phyloP scores from a whole-genome alignment of 108 stramenopile genomes.

The Stephanodiscus minutulus region DNA sequence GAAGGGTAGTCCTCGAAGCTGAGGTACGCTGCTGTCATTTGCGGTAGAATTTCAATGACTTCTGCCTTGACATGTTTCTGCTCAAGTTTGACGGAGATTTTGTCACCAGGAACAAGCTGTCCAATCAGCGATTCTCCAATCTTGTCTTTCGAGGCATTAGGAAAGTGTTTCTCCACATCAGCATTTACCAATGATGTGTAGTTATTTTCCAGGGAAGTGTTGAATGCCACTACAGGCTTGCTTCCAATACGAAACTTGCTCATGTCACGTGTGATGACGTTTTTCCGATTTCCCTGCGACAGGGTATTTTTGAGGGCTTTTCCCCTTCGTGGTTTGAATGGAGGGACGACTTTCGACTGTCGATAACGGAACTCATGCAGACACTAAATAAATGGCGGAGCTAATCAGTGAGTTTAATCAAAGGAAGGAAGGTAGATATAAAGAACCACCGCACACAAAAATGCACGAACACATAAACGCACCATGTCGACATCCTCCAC shows the following conservation, averaged over 20 bases:
- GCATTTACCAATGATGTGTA: conserved; percentile 43
- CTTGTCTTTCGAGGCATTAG: conserved; percentile 34
- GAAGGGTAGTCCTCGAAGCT: conserved; percentile 64
- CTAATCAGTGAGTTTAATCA: background rate
- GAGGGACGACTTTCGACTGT: conserved; percentile 32
- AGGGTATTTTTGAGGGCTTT: conserved; percentile 49
- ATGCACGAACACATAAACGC: conserved; percentile 1
- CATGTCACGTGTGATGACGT: conserved; percentile 42
- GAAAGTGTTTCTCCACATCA: conserved; percentile 43
- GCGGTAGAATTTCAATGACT: conserved; percentile 40
- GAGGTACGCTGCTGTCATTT: conserved; percentile 53
- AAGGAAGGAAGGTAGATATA: background rate
- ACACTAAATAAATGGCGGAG: conserved; percentile 20
- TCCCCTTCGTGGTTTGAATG: conserved; percentile 42
- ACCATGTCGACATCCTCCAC: conserved; percentile 64
- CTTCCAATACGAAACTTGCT: conserved; percentile 36
- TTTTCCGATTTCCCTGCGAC: conserved; percentile 20
- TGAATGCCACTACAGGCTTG: conserved; percentile 44
- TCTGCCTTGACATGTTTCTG: conserved; percentile 47
- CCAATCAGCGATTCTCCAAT: conserved; percentile 33
- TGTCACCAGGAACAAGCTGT: conserved; percentile 40
- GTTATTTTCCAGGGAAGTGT: conserved; percentile 40
- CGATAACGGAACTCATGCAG: conserved; percentile 77
- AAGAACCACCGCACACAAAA: background rate
- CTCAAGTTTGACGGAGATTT: conserved; percentile 46